A percentile compares a stretch with the other conserved stretches of the same genome.
phyloP scores from a whole-genome alignment of 139 green algal species.

The Chlorella ohadii region DNA sequence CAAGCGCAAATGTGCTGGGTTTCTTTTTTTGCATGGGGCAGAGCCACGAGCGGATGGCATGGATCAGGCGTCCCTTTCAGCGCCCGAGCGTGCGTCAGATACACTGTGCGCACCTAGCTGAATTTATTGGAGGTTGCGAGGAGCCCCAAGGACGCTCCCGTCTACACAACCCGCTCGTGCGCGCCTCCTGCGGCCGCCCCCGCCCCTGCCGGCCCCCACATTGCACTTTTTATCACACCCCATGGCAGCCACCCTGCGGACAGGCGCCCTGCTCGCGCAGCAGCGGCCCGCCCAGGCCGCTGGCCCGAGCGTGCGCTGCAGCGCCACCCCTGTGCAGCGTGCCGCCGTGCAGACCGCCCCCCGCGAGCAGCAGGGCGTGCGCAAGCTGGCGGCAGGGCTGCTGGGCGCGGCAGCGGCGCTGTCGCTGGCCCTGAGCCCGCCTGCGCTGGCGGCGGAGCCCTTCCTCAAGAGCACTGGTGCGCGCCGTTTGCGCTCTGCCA shows the following conservation, averaged over 20 bases:
- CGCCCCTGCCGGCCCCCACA: background rate
- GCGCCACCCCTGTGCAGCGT: background rate
- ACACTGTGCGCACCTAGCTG: too few species aligned
- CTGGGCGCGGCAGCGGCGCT: slow-evolving; percentile 31
- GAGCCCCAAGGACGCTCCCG: too few species aligned
- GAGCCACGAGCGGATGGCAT: too few species aligned
- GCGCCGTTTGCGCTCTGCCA: background rate
- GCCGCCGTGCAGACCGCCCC: background rate
- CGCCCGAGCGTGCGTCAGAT: too few species aligned
- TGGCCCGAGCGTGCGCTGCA: background rate
- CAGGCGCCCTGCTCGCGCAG: background rate
- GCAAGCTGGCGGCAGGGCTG: slow-evolving; percentile 18
- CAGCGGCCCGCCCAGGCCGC: background rate
- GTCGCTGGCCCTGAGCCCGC: slow-evolving; percentile 17
- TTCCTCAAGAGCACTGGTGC: slow-evolving; percentile 48
- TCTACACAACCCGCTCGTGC: too few species aligned
- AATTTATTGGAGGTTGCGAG: too few species aligned
- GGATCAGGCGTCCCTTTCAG: too few species aligned
- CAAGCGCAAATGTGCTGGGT: too few species aligned
- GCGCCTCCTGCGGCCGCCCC: background rate
- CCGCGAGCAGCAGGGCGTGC: slow-evolving; percentile 16
- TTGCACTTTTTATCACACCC: too few species aligned
- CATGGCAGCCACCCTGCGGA: background rate
- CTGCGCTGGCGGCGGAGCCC: slow-evolving; percentile 19
- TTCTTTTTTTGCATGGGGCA: too few species aligned